Evolutionary conservation across 1,284 basidiomycete species (phyloP).

Genomic region (Puccinia horiana): DNA sequence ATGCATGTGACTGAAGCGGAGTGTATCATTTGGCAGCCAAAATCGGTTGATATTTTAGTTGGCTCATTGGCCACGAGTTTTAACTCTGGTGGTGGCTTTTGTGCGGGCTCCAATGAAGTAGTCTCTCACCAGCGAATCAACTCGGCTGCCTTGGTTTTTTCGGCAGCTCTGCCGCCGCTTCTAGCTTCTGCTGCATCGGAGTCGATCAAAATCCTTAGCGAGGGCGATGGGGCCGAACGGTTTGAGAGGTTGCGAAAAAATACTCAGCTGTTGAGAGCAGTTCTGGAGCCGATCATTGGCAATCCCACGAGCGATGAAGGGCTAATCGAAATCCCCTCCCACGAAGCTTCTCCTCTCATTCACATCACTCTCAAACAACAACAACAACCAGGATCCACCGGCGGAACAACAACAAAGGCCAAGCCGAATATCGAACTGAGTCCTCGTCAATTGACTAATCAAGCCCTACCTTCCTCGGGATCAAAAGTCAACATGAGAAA

Average conservation of each 20-base stretch:
- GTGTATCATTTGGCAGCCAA: conserved; percentile 56
- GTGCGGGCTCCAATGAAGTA: conserved; percentile 80
- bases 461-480: background rate
- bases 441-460: conserved; percentile 19
- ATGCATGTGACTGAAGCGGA: background rate
- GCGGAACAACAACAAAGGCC: background rate
- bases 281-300: conserved; percentile 23
- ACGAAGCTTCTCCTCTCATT: conserved; percentile 42
- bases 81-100: conserved; percentile 87
- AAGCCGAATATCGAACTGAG: conserved; percentile 26
- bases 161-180: conserved; percentile 87
- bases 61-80: conserved; percentile 86
- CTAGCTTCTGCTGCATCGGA: conserved; percentile 83
- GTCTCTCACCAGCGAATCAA: conserved; percentile 97
- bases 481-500: background rate
- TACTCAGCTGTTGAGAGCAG: conserved; percentile 34
- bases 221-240: conserved; percentile 60
- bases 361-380: conserved; percentile 38
- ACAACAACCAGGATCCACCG: background rate
- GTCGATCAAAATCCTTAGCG: conserved; percentile 73
- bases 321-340: conserved; percentile 42
- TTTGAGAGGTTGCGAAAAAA: conserved; percentile 41
- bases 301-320: conserved; percentile 19
- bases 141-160: conserved; percentile 91
- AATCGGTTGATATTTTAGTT: conserved; percentile 64